phyloP scores from a whole-genome alignment of 805 yeast species.

The Isabelozyma gotoi region DNA sequence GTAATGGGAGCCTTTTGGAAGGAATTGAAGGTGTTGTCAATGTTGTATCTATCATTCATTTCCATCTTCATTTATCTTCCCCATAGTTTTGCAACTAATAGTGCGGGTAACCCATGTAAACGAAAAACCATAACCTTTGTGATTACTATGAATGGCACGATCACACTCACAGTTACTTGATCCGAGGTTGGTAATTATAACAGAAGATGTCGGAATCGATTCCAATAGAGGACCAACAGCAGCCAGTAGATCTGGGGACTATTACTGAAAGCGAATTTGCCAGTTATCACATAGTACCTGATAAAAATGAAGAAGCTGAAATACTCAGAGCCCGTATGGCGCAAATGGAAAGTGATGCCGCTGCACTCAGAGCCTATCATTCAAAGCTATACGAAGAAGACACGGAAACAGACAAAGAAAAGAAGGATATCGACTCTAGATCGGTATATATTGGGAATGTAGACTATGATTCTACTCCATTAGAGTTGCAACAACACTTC shows the following conservation, averaged over 20 bases:
- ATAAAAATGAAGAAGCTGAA: conserved; percentile 5
- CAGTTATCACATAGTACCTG: not conserved
- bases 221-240: conserved; percentile 20
- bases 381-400: conserved; percentile 19
- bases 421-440: conserved; percentile 70
- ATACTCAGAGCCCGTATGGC: conserved; percentile 44
- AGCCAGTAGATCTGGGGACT: not conserved
- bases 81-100: not conserved
- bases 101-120: not conserved
- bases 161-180: too few species aligned
- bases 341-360: conserved; percentile 64
- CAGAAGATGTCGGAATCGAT: conserved; percentile 32
- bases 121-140: not conserved
- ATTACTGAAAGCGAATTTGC: not conserved
- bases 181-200: not conserved
- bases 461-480: conserved; percentile 75
- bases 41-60: too few species aligned
- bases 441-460: conserved; percentile 84
- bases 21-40: too few species aligned
- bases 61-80: not conserved
- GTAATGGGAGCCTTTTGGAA: too few species aligned
- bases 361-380: conserved; percentile 59
- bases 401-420: conserved; percentile 40
- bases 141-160: not conserved
- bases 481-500: conserved; percentile 73